Conservation (phyloP, 345 rosid genomes). For the Murraya koenigii region DNA sequence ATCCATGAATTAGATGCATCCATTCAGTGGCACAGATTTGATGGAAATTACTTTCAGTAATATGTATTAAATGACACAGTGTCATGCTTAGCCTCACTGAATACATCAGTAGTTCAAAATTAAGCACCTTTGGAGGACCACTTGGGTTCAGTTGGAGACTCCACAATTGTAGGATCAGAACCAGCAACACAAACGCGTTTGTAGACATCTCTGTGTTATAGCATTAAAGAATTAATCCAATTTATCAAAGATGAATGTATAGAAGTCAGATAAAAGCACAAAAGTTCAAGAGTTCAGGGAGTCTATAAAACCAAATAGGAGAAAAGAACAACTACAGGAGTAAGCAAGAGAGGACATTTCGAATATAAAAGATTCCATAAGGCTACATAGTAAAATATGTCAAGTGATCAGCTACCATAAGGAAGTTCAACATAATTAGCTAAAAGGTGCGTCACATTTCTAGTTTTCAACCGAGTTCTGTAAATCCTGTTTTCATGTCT, state of each 20-base stretch:
- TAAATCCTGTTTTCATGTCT: not conserved
- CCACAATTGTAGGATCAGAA: constrained; percentile 58
- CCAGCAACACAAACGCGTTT: constrained; percentile 81
- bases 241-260: not conserved
- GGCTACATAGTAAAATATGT: not conserved
- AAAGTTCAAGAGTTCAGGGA: not conserved
- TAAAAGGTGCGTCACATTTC: not conserved
- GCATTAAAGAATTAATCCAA: constrained; percentile 9
- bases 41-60: not conserved
- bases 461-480: not conserved
- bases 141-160: constrained; percentile 92
- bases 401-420: not conserved
- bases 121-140: constrained; percentile 82
- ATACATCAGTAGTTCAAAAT: not conserved
- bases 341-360: not conserved
- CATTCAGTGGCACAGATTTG: not conserved
- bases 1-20: not conserved
- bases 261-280: not conserved
- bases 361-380: not conserved
- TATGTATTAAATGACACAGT: too few relatives aligned
- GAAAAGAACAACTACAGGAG: not conserved
- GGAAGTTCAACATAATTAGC: not conserved
- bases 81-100: not conserved
- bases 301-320: not conserved
- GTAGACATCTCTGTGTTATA: constrained; percentile 55